Conservation (phyloP, 805 yeast species). For the Pichia paraexigua region DNA sequence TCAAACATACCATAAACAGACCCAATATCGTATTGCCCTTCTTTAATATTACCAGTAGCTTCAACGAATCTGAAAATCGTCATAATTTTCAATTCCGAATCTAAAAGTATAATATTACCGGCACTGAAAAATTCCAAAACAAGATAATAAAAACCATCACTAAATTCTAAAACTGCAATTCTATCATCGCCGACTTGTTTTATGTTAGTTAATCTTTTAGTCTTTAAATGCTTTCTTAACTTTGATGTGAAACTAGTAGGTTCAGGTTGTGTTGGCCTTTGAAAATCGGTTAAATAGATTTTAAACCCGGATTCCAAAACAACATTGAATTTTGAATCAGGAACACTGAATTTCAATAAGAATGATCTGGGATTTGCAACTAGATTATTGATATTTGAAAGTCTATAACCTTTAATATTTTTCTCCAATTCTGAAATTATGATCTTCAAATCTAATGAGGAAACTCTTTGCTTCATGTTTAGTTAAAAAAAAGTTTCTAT, state of each 20-base stretch:
- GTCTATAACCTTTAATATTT: constrained; percentile 53
- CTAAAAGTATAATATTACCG: constrained; percentile 78
- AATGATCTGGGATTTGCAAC: constrained; percentile 65
- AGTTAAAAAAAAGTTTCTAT: background rate
- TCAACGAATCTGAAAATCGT: constrained; percentile 68
- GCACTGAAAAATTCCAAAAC: constrained; percentile 93
- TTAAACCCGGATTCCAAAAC: constrained; percentile 85
- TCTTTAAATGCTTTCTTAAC: constrained; percentile 76
- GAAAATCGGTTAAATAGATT: constrained; percentile 69
- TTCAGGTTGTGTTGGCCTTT: constrained; percentile 68
- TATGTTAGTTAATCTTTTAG: constrained; percentile 65
- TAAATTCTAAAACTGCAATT: constrained; percentile 74
- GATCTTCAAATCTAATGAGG: constrained; percentile 73
- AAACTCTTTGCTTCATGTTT: constrained; percentile 65
- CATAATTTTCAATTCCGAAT: constrained; percentile 57
- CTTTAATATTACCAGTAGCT: constrained; percentile 48
- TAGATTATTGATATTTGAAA: constrained; percentile 80
- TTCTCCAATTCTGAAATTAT: constrained; percentile 57
- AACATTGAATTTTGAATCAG: constrained; percentile 70
- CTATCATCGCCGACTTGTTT: constrained; percentile 75
- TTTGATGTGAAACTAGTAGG: constrained; percentile 86
- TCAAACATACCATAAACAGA: constrained; percentile 61
- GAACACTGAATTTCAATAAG: constrained; percentile 69
- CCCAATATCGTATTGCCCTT: constrained; percentile 66
- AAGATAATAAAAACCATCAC: constrained; percentile 70